Percentiles rank a stretch among this genome's conserved stretches.
Evolutionary conservation across 2,329 filamentous ascomycete genomes (phyloP).

Genomic region (Sporothrix dimorphospora): DNA sequence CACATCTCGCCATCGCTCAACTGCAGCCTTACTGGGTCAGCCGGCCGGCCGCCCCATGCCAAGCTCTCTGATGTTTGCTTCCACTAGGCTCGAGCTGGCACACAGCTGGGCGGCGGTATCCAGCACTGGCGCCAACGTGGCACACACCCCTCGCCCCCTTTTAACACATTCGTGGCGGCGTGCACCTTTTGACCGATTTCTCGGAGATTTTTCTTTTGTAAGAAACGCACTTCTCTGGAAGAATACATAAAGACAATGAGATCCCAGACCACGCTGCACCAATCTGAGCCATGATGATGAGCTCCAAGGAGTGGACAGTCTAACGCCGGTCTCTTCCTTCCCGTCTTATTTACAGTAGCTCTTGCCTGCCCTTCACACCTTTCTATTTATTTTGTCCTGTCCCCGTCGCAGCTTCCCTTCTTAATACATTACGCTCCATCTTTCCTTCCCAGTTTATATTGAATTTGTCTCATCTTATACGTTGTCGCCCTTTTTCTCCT

Average conservation of each 20-base stretch:
- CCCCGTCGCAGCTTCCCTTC: background rate
- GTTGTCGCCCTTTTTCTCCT: background rate
- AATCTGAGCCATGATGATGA: background rate
- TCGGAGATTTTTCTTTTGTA: background rate
- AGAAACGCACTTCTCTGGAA: background rate
- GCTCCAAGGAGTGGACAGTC: background rate
- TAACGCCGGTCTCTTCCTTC: background rate
- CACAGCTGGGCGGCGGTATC: slow-evolving; percentile 2
- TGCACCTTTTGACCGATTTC: background rate
- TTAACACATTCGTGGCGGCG: background rate
- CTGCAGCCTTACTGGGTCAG: slow-evolving; percentile 7
- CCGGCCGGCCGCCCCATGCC: background rate
- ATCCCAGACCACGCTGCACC: background rate
- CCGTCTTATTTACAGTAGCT: background rate
- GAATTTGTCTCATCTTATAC: background rate
- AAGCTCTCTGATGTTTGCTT: background rate
- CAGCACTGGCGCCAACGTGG: background rate
- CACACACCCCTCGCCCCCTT: background rate
- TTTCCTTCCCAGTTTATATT: background rate
- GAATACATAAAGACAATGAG: slow-evolving; percentile 2
- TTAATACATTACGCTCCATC: background rate
- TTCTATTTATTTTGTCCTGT: background rate
- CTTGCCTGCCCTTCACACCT: background rate
- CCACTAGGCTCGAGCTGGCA: background rate
- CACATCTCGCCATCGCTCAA: background rate